These are phyloP conservation scores for Zygosaccharomyces rouxii DNA, from an alignment of 805 yeast genomes.

Conservation along the genomic window DNA sequence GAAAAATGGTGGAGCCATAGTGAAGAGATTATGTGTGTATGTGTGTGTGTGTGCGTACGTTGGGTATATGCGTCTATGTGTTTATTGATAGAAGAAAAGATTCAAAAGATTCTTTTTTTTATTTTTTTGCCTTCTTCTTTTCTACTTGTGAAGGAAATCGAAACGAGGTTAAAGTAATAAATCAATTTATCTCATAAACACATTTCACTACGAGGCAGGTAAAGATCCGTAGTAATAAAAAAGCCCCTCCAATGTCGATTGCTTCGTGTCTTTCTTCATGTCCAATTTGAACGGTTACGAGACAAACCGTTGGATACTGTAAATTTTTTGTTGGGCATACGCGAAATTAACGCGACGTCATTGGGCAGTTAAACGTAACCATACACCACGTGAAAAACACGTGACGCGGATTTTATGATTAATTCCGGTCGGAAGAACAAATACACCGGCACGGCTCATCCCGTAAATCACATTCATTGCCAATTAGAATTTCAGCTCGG, in stretches of 20 bases:
- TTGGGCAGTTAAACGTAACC: not conserved
- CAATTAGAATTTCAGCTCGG: not conserved
- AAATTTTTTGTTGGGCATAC: not conserved
- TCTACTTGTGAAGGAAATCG: too few relatives aligned
- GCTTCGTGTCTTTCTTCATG: not conserved
- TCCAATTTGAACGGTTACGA: not conserved
- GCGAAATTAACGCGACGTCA: not conserved
- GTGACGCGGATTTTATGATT: not conserved
- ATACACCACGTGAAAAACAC: not conserved
- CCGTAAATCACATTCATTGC: not conserved
- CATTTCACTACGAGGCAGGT: not conserved
- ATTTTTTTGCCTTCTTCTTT: too few relatives aligned
- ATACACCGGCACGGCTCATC: not conserved
- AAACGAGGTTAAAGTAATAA: too few relatives aligned
- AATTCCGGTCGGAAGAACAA: not conserved
- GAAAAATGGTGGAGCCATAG: constrained; percentile 83
- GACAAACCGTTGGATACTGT: not conserved
- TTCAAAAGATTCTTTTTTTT: too few relatives aligned
- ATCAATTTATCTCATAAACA: not conserved
- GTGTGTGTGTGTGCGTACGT: not conserved
- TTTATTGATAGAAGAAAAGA: too few relatives aligned
- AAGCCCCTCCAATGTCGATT: not conserved
- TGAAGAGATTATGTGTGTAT: constrained; percentile 11
- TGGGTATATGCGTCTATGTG: not conserved
- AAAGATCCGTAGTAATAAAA: not conserved